Evolutionary conservation across 73 alveolate species (phyloP), one percentile per base, ranked within the genome.

Genomic region (Durusdinium trenchii): DNA sequence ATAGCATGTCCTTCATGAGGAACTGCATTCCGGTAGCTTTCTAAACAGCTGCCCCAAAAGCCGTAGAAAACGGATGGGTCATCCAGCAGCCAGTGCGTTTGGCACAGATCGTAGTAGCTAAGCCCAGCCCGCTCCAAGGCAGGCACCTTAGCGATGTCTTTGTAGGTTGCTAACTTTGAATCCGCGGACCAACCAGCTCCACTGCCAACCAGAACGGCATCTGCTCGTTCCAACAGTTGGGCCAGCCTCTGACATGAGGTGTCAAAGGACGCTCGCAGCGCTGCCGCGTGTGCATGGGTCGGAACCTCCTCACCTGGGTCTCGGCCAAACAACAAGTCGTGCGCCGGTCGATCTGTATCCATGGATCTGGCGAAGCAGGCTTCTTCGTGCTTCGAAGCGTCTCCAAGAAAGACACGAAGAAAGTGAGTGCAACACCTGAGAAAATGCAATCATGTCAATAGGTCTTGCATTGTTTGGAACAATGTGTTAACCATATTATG

Each of bases 141-240:
- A n/a, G 79, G 79, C 35, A 64, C 79, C 45, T 64, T 42, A 30
- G 79, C 79, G 45, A 64, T 42, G n/a, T 64, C 79, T 42, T 64
- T 64, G 79, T 64, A 64, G 79, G 79, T 64, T 18, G 79, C 79
- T 42, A 64, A 26, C n/a, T 18, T 18, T 12, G 79, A 64, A 18
- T 64, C 79, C 35, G 79, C 79, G 79, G 79, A 64, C 79, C 79
- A 64, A 6, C 79, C 79, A 26, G 79, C 79, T 30, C 79, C 79
- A 9, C 45, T 64, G 79, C 79, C 79, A 64, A 64, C 79, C 38
- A 64, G 79, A 64, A 64, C 35, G 12, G 79, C 79, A 64, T 64
- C 79, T 64, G 79, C 79, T 42, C 79, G 23, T 9, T 42, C 45
- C 79, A 64, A 26, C 38, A 64, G 38, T n/a, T n/a, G 7, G 23